Evolutionary conservation across 2,329 filamentous ascomycete genomes (phyloP).

Genomic region (Chrysosporium queenslandicum): DNA sequence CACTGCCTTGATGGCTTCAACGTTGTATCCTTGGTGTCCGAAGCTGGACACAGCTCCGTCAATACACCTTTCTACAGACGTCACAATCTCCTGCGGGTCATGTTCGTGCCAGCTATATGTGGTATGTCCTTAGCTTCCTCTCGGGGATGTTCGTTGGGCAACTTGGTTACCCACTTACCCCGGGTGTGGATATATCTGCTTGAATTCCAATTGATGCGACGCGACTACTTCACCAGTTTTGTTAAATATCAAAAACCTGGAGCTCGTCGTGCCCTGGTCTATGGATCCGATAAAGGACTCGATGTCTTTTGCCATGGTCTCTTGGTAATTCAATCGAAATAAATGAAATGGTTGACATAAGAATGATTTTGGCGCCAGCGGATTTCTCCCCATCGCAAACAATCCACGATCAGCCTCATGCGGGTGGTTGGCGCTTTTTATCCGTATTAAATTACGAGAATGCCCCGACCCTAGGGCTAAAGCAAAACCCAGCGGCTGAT

Average conservation of each 20-base stretch:
- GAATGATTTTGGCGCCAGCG: background rate
- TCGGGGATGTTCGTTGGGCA: background rate
- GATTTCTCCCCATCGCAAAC: background rate
- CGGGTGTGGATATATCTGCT: constrained; percentile 75
- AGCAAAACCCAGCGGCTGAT: background rate
- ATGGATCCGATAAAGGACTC: constrained; percentile 66
- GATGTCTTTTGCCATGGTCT: constrained; percentile 1
- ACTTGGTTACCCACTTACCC: constrained; percentile 50
- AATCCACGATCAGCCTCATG: background rate
- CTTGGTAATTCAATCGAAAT: background rate
- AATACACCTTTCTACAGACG: constrained; percentile 69
- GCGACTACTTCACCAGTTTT: constrained; percentile 66
- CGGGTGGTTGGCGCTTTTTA: background rate
- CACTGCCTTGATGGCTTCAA: constrained; percentile 61
- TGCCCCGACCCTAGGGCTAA: background rate
- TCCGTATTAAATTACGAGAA: background rate
- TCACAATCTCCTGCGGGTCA: constrained; percentile 65
- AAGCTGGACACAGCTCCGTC: constrained; percentile 66
- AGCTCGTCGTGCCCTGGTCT: constrained; percentile 83
- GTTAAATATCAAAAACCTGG: constrained; percentile 84
- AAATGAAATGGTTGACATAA: background rate
- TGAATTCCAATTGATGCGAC: constrained; percentile 77
- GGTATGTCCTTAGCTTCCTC: background rate
- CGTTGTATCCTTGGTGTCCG: constrained; percentile 55
- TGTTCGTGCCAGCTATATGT: constrained; percentile 73